Evolutionary conservation across 2,329 filamentous ascomycete genomes (phyloP).

Genomic region (Knufia petricola): DNA sequence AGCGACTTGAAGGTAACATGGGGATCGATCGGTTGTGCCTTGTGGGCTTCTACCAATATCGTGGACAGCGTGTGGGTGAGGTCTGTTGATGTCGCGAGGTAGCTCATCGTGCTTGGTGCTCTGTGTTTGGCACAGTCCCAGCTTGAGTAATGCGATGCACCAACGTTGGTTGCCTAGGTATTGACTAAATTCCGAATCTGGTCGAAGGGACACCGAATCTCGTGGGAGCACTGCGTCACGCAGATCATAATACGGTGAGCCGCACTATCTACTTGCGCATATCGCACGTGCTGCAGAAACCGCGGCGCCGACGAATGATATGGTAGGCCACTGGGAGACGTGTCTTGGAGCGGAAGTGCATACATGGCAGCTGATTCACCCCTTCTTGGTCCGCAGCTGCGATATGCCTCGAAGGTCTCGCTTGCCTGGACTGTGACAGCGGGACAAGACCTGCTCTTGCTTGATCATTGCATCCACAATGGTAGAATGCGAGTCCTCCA

Average conservation of each 20-base stretch:
- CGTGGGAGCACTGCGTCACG: background rate
- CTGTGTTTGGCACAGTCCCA: background rate
- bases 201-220: background rate
- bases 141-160: background rate
- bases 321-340: too few relatives aligned
- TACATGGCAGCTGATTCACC: too few relatives aligned
- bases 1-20: slow-evolving; percentile 34
- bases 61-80: slow-evolving; percentile 15
- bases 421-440: too few relatives aligned
- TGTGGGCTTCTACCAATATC: slow-evolving; percentile 18
- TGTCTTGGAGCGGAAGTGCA: too few relatives aligned
- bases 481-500: too few relatives aligned
- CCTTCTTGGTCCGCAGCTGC: too few relatives aligned
- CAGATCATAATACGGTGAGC: background rate
- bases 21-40: slow-evolving; percentile 9
- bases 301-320: too few relatives aligned
- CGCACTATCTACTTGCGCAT: too few relatives aligned
- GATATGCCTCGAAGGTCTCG: too few relatives aligned
- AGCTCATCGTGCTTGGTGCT: background rate
- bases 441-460: too few relatives aligned
- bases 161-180: background rate
- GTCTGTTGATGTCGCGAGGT: slow-evolving; percentile 8
- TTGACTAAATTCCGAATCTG: background rate
- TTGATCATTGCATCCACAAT: too few relatives aligned
- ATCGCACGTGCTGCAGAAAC: too few relatives aligned